These are phyloP conservation scores for Blastocystis sp. DNA, from an alignment of 352 stramenopile genomes.

Conservation along the genomic window DNA sequence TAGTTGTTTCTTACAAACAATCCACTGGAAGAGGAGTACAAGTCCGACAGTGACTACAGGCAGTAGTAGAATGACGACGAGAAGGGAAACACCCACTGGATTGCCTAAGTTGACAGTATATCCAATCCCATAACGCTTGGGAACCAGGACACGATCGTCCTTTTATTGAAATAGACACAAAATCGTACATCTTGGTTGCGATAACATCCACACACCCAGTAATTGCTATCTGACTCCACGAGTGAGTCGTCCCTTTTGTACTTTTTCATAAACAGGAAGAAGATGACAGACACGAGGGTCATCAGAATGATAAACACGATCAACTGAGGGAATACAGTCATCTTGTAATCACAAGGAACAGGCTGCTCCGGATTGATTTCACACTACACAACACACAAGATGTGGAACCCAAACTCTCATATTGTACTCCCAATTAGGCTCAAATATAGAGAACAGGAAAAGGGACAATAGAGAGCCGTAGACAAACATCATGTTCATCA, in stretches of 20 bases:
- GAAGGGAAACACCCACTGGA: background rate
- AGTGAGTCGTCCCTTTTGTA: background rate
- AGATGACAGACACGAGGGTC: background rate
- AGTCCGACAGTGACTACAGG: background rate
- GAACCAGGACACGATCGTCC: slow-evolving; percentile 18
- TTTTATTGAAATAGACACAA: background rate
- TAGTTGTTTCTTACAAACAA: slow-evolving; percentile 65
- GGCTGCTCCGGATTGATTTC: background rate
- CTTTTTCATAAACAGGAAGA: background rate
- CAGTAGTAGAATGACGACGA: background rate
- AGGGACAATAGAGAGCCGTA: background rate
- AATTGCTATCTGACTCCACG: background rate
- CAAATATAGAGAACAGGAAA: slow-evolving; percentile 27
- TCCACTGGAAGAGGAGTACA: background rate
- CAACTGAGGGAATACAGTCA: background rate
- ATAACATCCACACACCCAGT: slow-evolving; percentile 23
- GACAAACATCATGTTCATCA: slow-evolving; percentile 13
- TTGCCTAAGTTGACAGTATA: slow-evolving; percentile 51
- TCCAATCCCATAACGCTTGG: background rate
- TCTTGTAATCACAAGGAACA: slow-evolving; percentile 34
- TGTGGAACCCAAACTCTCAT: background rate
- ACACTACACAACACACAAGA: background rate
- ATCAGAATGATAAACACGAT: background rate
- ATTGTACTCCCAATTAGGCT: slow-evolving; percentile 53
- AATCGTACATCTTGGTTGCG: background rate